Conservation (phyloP, 257 asterid genomes). For the Sherardia arvensis region DNA sequence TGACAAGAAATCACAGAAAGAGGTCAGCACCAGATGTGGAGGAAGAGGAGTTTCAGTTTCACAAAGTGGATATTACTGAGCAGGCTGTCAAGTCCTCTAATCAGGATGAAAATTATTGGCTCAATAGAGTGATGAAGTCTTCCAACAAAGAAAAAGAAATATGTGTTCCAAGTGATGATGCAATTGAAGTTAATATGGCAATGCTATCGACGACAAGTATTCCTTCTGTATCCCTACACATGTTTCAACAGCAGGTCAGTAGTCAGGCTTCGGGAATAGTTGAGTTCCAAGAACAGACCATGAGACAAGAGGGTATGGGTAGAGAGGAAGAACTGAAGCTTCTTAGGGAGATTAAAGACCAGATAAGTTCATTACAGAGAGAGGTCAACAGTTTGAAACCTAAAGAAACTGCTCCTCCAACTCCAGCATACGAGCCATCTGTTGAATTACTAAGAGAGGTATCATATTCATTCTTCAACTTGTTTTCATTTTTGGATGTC, state of each 20-base stretch:
- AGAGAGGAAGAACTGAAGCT: slow-evolving; percentile 48
- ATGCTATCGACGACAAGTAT: slow-evolving; percentile 24
- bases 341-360: slow-evolving; percentile 55
- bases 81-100: slow-evolving; percentile 22
- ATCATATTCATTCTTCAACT: slow-evolving; percentile 2
- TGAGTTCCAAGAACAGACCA: slow-evolving; percentile 26
- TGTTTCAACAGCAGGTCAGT: slow-evolving; percentile 15
- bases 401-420: slow-evolving; percentile 17
- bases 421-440: slow-evolving; percentile 26
- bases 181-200: slow-evolving; percentile 27
- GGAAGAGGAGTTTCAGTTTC: slow-evolving; percentile 15
- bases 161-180: slow-evolving; percentile 34
- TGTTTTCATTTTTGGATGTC: not conserved
- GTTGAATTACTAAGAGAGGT: slow-evolving; percentile 40
- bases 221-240: slow-evolving; percentile 21
- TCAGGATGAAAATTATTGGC: slow-evolving; percentile 49
- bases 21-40: slow-evolving; percentile 15
- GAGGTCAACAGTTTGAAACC: slow-evolving; percentile 41
- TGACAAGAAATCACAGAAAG: slow-evolving; percentile 19
- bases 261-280: slow-evolving; percentile 30
- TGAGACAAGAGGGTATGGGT: slow-evolving; percentile 13
- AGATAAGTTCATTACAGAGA: slow-evolving; percentile 37
- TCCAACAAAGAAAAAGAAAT: slow-evolving; percentile 24
- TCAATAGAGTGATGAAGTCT: slow-evolving; percentile 48
- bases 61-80: slow-evolving; percentile 23